Percentiles rank a stretch among this genome's conserved stretches.
Evolutionary conservation across 331 rosid genomes (phyloP).

Genomic region (Acacia concinna): DNA sequence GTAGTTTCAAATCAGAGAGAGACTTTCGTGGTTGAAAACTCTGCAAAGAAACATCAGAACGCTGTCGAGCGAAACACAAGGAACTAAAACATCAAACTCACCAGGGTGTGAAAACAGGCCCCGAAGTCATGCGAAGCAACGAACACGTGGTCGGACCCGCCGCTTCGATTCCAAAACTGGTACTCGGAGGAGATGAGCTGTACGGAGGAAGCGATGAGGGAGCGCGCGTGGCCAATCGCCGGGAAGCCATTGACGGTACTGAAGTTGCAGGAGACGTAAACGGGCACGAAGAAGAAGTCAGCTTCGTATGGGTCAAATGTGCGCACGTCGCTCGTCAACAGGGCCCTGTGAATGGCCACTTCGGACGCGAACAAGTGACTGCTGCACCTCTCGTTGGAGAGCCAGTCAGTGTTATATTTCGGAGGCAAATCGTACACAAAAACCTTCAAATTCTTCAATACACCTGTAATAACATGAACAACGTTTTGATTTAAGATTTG

Average conservation of each 20-base stretch:
- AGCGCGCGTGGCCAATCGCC: conserved; percentile 90
- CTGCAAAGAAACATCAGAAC: neutral
- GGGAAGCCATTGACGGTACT: conserved; percentile 92
- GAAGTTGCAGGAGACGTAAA: conserved; percentile 95
- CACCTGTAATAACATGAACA: conserved; percentile 26
- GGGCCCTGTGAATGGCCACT: conserved; percentile 84
- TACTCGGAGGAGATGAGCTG: conserved; percentile 46
- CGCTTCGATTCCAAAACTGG: conserved; percentile 76
- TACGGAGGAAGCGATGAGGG: conserved; percentile 66
- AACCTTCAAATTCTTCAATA: conserved; percentile 53
- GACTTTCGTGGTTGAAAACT: neutral
- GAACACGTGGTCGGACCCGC: conserved; percentile 83
- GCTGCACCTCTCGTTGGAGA: conserved; percentile 56
- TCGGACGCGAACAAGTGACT: conserved; percentile 86
- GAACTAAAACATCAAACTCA: conserved; percentile 22
- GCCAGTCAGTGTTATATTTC: conserved; percentile 76
- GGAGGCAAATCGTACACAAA: conserved; percentile 78
- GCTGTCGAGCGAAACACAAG: neutral
- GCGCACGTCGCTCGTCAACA: conserved; percentile 59
- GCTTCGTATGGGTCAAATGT: conserved; percentile 85
- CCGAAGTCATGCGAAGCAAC: conserved; percentile 97
- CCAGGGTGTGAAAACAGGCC: conserved; percentile 92
- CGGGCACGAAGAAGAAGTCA: conserved; percentile 93
- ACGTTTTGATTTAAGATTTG: neutral
- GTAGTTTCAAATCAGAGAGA: neutral